These are phyloP conservation scores for Apiospora hydei DNA, from an alignment of 2,329 filamentous ascomycete genomes.

Conservation along the genomic window DNA sequence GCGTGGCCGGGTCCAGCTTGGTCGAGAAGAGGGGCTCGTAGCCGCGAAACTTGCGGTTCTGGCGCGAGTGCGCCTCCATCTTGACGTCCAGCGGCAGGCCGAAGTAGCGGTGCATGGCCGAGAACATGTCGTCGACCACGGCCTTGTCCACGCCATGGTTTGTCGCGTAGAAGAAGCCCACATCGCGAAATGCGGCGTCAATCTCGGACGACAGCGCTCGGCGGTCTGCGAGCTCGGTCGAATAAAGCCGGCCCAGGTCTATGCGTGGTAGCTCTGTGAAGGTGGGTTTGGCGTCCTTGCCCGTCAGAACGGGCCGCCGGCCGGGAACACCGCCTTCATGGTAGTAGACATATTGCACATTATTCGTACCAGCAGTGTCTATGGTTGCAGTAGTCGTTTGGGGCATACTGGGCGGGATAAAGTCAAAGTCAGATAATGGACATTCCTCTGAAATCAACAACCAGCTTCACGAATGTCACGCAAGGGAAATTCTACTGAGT, in stretches of 20 bases:
- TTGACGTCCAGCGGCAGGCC: constrained; percentile 22
- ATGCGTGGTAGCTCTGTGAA: constrained; percentile 23
- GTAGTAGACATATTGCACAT: constrained; percentile 23
- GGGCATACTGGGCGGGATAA: not conserved
- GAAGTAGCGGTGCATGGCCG: constrained; percentile 25
- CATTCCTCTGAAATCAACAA: not conserved
- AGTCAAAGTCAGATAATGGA: not conserved
- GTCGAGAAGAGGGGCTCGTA: constrained; percentile 29
- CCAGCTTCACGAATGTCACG: no score
- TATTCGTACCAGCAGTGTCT: not conserved
- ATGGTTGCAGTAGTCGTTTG: not conserved
- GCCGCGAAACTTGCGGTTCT: constrained; percentile 27
- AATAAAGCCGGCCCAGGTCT: constrained; percentile 24
- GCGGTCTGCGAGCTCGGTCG: not conserved
- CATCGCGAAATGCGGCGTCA: constrained; percentile 17
- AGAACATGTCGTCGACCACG: constrained; percentile 15
- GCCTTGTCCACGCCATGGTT: constrained; percentile 23
- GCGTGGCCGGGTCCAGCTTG: constrained; percentile 25
- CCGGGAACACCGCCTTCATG: constrained; percentile 26
- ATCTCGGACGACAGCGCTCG: constrained; percentile 21
- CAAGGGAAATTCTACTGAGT: not conserved
- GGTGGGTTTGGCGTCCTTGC: constrained; percentile 24
- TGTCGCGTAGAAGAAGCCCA: constrained; percentile 27
- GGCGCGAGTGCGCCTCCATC: constrained; percentile 26
- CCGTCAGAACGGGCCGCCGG: constrained; percentile 22